Evolutionary conservation across 805 yeast genomes (phyloP), one percentile per base, ranked within the genome.

Genomic region (Blastobotrys mokoenaii): DNA sequence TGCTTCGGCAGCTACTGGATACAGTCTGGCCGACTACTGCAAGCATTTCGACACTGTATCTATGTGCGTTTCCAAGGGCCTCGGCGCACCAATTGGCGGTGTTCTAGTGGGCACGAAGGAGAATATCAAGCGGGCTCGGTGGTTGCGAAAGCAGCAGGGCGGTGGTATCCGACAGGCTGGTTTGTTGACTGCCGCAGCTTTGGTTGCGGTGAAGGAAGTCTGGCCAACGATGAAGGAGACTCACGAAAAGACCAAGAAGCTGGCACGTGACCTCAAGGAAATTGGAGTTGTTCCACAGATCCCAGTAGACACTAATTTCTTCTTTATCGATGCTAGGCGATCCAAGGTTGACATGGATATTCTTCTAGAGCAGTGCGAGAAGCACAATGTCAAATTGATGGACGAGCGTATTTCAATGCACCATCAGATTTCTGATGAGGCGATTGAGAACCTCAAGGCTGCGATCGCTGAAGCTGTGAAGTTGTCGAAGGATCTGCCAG

Each of bases 1-100:
- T 62, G 96, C 96, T n/a, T 69, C 78, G 37, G 83, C 74, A 9
- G 87, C 74, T 27, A 75, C 84, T 10, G 85, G 84, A 18, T 69
- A 82, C 33, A 65, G 84, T n/a, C 65, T 87, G 51, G 63, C 63
- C 17, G 84, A 84, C 55, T 85, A 79, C 61, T 84, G 94, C 53
- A 70, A 73, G 49, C 67, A 78, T 48, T 87, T 87, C 60, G 96
- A 87, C 64, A 78, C 89, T 10, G 84, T 87, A 41, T 84, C 94
- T 12, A 72, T 87, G 41, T 87, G 96, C 63, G 65, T 87, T 40
- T 85, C 95, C 42, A 87, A 87, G 62, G 80, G 90, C 5, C 69
- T 87, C 57, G 95, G 95, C 48, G 95, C 96, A 1, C 96, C 96
- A 49, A 79, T 88, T 58, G 96, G 96, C 9, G 82, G 94, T 10